A percentile compares a stretch with the other conserved stretches of the same genome.
These are phyloP conservation scores for Pseudopyricularia javanii DNA, from an alignment of 2,329 filamentous ascomycete genomes.

Conservation along the genomic window DNA sequence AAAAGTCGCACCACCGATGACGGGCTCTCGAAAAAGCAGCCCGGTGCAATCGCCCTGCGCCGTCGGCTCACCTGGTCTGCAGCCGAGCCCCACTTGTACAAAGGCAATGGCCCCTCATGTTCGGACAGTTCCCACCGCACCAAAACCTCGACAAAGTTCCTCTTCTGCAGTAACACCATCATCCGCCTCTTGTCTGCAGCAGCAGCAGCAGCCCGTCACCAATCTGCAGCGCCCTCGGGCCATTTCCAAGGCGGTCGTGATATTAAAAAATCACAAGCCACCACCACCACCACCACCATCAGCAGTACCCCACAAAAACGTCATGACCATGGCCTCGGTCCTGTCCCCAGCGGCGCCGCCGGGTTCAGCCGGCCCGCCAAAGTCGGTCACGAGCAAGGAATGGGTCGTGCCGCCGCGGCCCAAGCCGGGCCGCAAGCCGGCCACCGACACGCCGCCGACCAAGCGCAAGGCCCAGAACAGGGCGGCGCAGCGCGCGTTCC, in stretches of 20 bases:
- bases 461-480: conserved; percentile 93
- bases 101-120: background rate
- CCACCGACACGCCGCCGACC: conserved; percentile 82
- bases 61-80: conserved; percentile 2
- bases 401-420: conserved; percentile 77
- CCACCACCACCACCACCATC: no score
- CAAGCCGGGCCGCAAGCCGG: conserved; percentile 86
- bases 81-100: conserved; percentile 3
- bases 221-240: background rate
- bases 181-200: background rate
- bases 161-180: background rate
- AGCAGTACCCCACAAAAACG: no score
- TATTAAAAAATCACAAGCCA: background rate
- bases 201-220: no score
- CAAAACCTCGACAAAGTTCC: background rate
- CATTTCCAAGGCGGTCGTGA: background rate
- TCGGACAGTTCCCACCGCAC: background rate
- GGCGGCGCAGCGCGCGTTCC: conserved; percentile 80
- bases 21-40: background rate
- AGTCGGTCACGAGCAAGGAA: conserved; percentile 65
- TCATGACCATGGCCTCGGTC: conserved; percentile 35
- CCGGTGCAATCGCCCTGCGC: background rate
- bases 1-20: background rate
- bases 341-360: conserved; percentile 25
- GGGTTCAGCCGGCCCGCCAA: conserved; percentile 13